Evolutionary conservation across 257 asterid species (phyloP), one percentile per base, ranked within the genome.

Genomic region (Jaltomata sinuosa): DNA sequence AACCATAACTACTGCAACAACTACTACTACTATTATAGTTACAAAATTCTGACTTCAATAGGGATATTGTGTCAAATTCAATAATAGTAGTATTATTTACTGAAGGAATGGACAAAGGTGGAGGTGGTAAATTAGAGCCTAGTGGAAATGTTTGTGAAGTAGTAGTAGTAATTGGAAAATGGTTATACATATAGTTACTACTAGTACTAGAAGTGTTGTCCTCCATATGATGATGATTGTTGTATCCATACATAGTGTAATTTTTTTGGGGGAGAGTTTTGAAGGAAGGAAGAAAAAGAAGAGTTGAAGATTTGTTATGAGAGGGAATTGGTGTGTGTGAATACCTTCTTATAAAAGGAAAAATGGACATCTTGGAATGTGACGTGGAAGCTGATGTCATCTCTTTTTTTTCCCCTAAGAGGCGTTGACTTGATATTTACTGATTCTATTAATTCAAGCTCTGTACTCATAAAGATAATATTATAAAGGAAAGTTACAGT

Each of bases 1-100:
- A 92, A 90, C 97, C 92, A 85, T 95, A 91, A 15, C 98, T 94
- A 84, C 93, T 88, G n/a, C n/a, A n/a, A 85, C 95, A 91, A 65
- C 67, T 79, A 57, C 80, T 81, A 27, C 81, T 69, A 62, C 81
- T 81, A 34, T 92, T 90, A 84, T 31, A 15, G 12, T 89, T 87
- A 2, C 93, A 88, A 4, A 91, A 27, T 86, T 92, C 95, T 18
- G 95, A 83, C 85, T 92, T 88, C 85, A 91, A 59, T 25, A 90
- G 87, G 1, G 93, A 84, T 2, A 91, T 16, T 0, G 93, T 90
- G 85, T 91, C 97, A 64, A 85, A 92, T 47, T 91, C 92, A 12
- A 47, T 69, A n/a, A n/a, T n/a, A n/a, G n/a, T n/a, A 68, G 16
- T 74, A 45, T 45, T 74, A 49, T 77, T 16, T 29, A 80, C 79